These are phyloP conservation scores for Hymenoscyphus fructigenus DNA, from an alignment of 2,329 filamentous ascomycete species.

Conservation along the genomic window DNA sequence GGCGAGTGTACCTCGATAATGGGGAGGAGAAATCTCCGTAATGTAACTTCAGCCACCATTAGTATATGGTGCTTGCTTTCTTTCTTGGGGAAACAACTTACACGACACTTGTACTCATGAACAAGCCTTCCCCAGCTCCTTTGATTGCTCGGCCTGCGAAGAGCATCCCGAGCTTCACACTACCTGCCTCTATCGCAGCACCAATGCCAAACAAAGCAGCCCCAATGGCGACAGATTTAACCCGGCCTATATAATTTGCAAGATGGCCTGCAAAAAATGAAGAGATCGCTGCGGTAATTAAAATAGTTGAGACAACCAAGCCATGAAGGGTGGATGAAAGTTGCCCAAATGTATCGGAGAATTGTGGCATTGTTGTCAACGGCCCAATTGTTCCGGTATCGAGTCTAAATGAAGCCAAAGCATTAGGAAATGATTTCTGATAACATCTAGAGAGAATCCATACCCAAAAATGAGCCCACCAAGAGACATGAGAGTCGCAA, in stretches of 20 bases:
- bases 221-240: conserved; percentile 49
- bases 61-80: not conserved
- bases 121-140: conserved; percentile 60
- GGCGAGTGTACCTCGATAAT: conserved; percentile 49
- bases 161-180: conserved; percentile 50
- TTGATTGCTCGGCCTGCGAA: conserved; percentile 53
- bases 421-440: not conserved
- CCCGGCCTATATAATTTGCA: conserved; percentile 50
- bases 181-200: conserved; percentile 50
- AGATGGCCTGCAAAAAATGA: conserved; percentile 58
- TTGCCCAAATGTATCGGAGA: conserved; percentile 45
- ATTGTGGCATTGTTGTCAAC: conserved; percentile 50
- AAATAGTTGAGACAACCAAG: conserved; percentile 57
- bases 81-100: conserved; percentile 27
- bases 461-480: conserved; percentile 34
- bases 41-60: conserved; percentile 44
- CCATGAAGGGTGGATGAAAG: conserved; percentile 54
- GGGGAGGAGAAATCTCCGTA: conserved; percentile 57
- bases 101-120: conserved; percentile 55
- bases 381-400: conserved; percentile 54
- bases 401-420: conserved; percentile 26
- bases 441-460: not conserved
- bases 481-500: conserved; percentile 29
- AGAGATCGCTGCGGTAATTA: conserved; percentile 56
- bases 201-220: conserved; percentile 53